Evolutionary conservation across 202 grass and related monocot genomes (phyloP).

Genomic region (Musa balbisiana): DNA sequence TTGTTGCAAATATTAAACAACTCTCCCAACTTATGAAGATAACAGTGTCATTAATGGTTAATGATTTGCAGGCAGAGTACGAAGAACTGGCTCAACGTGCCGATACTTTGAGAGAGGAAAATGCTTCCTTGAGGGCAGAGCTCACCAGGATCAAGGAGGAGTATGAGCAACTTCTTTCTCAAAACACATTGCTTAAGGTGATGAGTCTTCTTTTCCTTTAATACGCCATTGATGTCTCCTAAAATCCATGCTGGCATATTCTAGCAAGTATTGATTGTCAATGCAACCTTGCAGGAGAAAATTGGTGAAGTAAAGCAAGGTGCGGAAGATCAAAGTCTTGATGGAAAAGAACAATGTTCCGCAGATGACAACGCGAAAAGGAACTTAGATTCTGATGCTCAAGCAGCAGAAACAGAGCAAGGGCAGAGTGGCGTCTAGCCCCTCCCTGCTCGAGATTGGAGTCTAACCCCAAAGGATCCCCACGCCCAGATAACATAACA

Average conservation of each 20-base stretch:
- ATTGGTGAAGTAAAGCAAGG: constrained; percentile 20
- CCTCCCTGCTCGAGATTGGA: not conserved
- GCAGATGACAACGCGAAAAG: constrained; percentile 11
- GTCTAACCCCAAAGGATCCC: constrained; percentile 6
- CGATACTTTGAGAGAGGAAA: constrained; percentile 43
- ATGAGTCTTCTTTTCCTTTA: not conserved
- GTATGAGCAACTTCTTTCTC: constrained; percentile 33
- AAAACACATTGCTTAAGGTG: constrained; percentile 41
- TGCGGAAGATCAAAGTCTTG: constrained; percentile 16
- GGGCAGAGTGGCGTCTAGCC: not conserved
- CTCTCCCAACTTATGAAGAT: not conserved
- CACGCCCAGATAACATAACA: not conserved
- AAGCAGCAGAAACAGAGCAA: constrained; percentile 8
- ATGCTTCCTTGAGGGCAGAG: constrained; percentile 36
- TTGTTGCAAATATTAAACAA: not conserved
- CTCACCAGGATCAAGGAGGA: constrained; percentile 32
- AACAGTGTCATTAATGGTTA: not conserved
- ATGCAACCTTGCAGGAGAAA: constrained; percentile 35
- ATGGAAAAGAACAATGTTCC: constrained; percentile 21
- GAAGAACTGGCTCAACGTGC: constrained; percentile 42
- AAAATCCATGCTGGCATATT: not conserved
- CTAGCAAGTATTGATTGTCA: not conserved
- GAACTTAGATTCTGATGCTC: constrained; percentile 3
- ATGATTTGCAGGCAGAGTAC: constrained; percentile 32
- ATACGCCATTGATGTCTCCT: not conserved